Conservation (phyloP, 1,139 yeast species). For the Yamadazyma pseudoaaseri region DNA sequence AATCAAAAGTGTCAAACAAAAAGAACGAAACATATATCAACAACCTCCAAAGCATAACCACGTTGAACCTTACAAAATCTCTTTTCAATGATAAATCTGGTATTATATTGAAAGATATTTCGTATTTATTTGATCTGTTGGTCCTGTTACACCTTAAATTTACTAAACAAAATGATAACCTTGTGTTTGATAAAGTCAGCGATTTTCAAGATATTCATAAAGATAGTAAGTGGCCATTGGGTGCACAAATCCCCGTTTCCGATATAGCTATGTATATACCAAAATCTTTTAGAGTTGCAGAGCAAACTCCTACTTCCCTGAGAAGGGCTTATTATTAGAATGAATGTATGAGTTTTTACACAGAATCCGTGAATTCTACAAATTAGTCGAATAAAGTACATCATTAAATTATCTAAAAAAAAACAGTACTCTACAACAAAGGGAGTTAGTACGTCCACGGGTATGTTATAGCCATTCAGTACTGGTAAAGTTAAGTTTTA, state of each 20-base stretch:
- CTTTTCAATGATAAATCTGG: constrained; percentile 36
- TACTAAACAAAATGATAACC: constrained; percentile 43
- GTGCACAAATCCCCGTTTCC: constrained; percentile 36
- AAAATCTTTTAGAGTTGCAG: no score
- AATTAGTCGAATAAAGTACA: no score
- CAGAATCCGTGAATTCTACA: no score
- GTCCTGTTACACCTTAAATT: constrained; percentile 37
- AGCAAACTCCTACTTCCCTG: no score
- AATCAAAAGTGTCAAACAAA: constrained; percentile 24
- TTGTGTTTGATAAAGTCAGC: constrained; percentile 37
- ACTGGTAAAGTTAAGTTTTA: no score
- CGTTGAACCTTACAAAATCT: constrained; percentile 35
- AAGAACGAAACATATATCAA: constrained; percentile 33
- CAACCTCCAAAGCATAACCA: constrained; percentile 36
- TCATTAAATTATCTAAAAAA: no score
- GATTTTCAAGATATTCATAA: constrained; percentile 36
- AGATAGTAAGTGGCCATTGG: constrained; percentile 49
- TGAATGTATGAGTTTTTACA: no score
- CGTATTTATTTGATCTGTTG: constrained; percentile 39
- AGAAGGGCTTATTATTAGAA: no score
- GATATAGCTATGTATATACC: constrained; percentile 12
- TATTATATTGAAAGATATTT: constrained; percentile 36
- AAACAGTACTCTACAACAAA: no score
- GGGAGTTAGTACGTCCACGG: no score
- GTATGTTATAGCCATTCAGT: no score